phyloP scores from a whole-genome alignment of 1,284 basidiomycete genomes.

The Entoloma clypeatum region DNA sequence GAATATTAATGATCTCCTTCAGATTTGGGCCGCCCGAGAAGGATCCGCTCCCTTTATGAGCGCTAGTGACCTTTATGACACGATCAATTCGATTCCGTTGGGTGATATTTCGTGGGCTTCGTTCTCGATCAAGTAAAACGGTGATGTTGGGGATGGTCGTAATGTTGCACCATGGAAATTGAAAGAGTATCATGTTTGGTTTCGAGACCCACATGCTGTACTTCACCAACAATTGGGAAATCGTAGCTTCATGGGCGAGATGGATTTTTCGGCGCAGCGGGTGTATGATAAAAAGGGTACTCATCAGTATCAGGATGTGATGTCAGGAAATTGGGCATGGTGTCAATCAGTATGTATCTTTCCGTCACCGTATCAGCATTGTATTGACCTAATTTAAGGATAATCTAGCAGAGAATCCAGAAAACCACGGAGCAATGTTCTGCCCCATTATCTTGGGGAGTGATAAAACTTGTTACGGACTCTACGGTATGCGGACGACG shows the following conservation, averaged over 20 bases:
- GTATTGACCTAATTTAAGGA: background rate
- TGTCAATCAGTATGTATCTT: background rate
- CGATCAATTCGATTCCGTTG: conserved; percentile 1
- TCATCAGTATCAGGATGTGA: background rate
- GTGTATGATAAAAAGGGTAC: background rate
- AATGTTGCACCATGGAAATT: background rate
- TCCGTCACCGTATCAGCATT: background rate
- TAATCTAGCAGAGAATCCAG: background rate
- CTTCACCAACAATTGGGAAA: background rate
- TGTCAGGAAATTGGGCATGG: conserved; percentile 5
- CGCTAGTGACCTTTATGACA: conserved; percentile 3
- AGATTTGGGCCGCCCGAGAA: conserved; percentile 12
- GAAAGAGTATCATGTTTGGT: background rate
- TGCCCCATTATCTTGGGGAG: conserved; percentile 3
- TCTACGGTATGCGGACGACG: too few species aligned
- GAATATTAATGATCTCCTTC: conserved; percentile 13
- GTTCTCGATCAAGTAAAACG: background rate
- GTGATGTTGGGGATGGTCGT: background rate
- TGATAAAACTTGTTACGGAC: too few species aligned
- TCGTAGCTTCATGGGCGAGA: background rate
- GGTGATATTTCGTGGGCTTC: conserved; percentile 8
- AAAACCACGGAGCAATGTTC: conserved; percentile 2
- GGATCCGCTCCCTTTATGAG: background rate
- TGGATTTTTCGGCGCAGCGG: background rate
- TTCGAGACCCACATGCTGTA: background rate